Evolutionary conservation across 371 early-diverging fungal genomes (phyloP).

Genomic region (Apophysomyces elegans): DNA sequence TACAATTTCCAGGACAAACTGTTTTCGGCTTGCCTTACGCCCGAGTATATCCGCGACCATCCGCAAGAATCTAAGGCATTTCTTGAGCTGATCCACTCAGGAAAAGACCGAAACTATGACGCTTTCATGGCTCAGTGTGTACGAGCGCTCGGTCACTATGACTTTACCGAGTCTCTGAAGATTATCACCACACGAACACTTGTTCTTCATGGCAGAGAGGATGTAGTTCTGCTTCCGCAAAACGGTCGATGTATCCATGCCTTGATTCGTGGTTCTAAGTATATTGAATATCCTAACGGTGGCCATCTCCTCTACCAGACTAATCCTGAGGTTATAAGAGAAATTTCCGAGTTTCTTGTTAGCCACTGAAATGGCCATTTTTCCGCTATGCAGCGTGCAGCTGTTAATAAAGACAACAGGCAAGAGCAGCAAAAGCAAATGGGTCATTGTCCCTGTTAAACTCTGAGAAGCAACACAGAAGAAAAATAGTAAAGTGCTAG

Average conservation of each 20-base stretch:
- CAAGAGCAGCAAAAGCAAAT: no score
- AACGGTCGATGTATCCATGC: not conserved
- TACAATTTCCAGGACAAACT: not conserved
- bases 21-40: not conserved
- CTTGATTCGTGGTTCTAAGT: not conserved
- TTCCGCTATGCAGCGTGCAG: not conserved
- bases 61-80: not conserved
- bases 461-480: no score
- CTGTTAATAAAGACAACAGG: no score
- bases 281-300: not conserved
- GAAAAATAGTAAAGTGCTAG: no score
- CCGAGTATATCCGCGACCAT: not conserved
- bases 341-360: not conserved
- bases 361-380: not conserved
- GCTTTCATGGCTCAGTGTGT: not conserved
- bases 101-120: not conserved
- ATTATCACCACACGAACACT: not conserved
- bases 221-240: not conserved
- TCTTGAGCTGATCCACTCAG: not conserved
- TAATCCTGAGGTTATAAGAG: not conserved
- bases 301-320: not conserved
- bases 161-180: not conserved
- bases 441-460: no score
- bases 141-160: not conserved
- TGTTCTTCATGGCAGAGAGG: not conserved